Evolutionary conservation across 1,139 yeast species (phyloP).

Genomic region (Pneumocystis oryctolagi): DNA sequence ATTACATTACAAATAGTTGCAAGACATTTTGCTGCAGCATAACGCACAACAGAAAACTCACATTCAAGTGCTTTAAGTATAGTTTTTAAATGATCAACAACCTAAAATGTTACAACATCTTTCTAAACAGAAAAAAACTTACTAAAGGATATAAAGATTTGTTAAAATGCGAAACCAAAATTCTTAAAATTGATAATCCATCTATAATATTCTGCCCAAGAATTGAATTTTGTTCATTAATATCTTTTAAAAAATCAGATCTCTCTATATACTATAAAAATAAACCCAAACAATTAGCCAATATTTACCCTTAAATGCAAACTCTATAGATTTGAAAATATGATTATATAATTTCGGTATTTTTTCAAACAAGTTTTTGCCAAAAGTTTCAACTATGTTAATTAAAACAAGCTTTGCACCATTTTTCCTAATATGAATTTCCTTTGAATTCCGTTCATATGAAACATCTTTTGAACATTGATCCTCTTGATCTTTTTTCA

Average conservation of each 20-base stretch:
- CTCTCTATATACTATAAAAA: conserved; percentile 5
- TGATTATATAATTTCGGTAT: conserved; percentile 56
- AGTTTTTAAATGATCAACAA: conserved; percentile 34
- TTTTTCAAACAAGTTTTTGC: conserved; percentile 38
- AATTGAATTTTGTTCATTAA: conserved; percentile 32
- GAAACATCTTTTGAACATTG: conserved; percentile 54
- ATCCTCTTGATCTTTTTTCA: conserved; percentile 61
- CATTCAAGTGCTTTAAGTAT: conserved; percentile 54
- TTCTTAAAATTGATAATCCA: conserved; percentile 67
- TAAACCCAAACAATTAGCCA: not conserved
- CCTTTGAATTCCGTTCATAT: conserved; percentile 53
- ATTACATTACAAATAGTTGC: conserved; percentile 65
- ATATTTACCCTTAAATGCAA: conserved; percentile 17
- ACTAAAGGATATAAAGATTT: conserved; percentile 32
- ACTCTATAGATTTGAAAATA: conserved; percentile 52
- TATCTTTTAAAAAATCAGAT: conserved; percentile 26
- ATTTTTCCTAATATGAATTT: conserved; percentile 53
- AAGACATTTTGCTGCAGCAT: conserved; percentile 79
- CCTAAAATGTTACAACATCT: conserved; percentile 11
- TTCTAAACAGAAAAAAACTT: not conserved
- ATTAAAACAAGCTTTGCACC: conserved; percentile 71
- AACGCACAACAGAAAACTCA: conserved; percentile 63
- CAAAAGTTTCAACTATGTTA: conserved; percentile 33
- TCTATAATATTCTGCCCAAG: conserved; percentile 76
- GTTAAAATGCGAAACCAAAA: conserved; percentile 52